Evolutionary conservation across 2,329 filamentous ascomycete species (phyloP).

Genomic region (Aaosphaeria pasadenensis): DNA sequence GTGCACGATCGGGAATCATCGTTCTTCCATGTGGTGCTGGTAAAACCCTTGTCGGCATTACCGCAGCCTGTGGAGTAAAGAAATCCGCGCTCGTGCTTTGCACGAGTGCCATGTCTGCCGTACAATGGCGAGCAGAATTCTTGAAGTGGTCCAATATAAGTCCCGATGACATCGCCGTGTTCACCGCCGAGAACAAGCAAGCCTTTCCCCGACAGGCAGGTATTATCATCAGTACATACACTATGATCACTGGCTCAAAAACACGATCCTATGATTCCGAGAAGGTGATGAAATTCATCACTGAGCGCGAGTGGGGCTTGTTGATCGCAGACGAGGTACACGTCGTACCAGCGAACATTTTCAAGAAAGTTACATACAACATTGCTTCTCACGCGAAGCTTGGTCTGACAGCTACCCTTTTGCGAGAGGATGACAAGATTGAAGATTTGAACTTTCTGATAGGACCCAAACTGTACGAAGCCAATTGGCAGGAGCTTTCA

Average conservation of each 20-base stretch:
- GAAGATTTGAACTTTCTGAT: conserved; percentile 96
- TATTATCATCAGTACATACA: conserved; percentile 96
- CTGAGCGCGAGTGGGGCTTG: conserved; percentile 87
- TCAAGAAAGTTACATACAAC: conserved; percentile 85
- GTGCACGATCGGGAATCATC: conserved; percentile 96
- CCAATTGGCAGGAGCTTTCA: conserved; percentile 98
- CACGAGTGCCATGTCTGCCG: conserved; percentile 96
- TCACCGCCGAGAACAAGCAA: conserved; percentile 90
- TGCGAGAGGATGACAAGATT: conserved; percentile 98
- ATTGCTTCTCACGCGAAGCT: conserved; percentile 96
- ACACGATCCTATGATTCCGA: conserved; percentile 87
- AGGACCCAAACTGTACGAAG: conserved; percentile 94
- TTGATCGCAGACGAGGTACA: conserved; percentile 98
- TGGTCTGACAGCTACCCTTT: conserved; percentile 86
- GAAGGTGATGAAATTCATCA: conserved; percentile 97
- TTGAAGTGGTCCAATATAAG: conserved; percentile 99
- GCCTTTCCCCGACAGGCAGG: conserved; percentile 84
- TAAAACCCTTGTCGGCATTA: conserved; percentile 97
- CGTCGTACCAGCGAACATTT: conserved; percentile 95
- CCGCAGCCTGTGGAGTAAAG: conserved; percentile 94
- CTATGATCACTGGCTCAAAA: conserved; percentile 93
- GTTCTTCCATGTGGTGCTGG: conserved; percentile 94
- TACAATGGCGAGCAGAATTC: conserved; percentile 96
- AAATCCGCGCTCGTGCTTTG: conserved; percentile 94
- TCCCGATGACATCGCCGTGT: conserved; percentile 88